Base-by-base conservation (phyloP, 352 stramenopile species). In the Phytophthora vignae region DNA sequence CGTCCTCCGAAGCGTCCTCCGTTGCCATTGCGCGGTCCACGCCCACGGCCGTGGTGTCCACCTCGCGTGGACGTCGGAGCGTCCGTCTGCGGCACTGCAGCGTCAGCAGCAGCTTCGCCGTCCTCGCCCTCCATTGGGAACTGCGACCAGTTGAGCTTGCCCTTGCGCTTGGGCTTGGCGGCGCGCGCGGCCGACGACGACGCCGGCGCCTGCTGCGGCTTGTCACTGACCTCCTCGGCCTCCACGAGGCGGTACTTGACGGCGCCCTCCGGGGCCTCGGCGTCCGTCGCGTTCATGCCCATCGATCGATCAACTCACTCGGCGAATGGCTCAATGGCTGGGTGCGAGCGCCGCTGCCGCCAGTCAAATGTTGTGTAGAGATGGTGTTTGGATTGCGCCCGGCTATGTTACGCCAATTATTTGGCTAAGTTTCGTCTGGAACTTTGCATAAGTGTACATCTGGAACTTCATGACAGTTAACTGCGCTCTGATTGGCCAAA, bases 181-280 rank as follows among this genome's bases (percentile, higher is more conserved):
- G 53, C 50, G 36, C 60, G 53, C 22, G 25, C 19, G 19, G 64
- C 42, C n/a, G 46, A 42, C 11, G 36, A 15, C 12, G 40, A 12
- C 29, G 59, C 10, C 14, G 66, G 46, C 38, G 56, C 31, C 46
- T 69, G 68, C 54, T 42, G 36, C 36, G 68, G n/a, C 59, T 74
- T 79, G 52, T 87, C 57, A 25, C 48, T 83, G 53, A 96, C 88
- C 63, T 96, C 88, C 55, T 96, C 88, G 9, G 88, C 88, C 71
- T 94, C 88, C 36, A 96, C 88, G 11, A 96, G 76, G 48, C 77
- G 87, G 77, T 94, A 96, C 80, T 96, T 96, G 78, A 94, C 81
- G 53, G 77, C 64, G 44, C 71, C 69, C 46, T 72, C 69, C 9
- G 61, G 42, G 31, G 60, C 52, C 46, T 71, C 69, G 19, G 27